These are phyloP conservation scores for Naganishia randhawae DNA, from an alignment of 768 basidiomycete species.

Conservation along the genomic window DNA sequence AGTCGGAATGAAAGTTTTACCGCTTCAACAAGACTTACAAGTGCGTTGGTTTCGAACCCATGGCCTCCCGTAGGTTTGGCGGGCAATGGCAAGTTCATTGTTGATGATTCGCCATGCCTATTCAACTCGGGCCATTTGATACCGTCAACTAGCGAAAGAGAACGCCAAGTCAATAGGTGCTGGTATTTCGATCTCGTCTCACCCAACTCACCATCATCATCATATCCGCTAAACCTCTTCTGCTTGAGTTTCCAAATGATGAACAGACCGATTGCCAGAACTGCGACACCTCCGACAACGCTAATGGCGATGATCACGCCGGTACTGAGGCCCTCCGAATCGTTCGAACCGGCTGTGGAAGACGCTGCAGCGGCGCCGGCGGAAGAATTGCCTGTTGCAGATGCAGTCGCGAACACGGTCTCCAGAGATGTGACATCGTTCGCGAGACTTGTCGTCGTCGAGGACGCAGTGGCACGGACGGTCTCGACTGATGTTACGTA, in stretches of 20 bases:
- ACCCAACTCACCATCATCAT: conserved; percentile 32
- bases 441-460: neutral
- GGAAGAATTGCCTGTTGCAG: conserved; percentile 31
- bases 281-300: conserved; percentile 44
- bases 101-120: conserved; percentile 44
- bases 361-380: conserved; percentile 22
- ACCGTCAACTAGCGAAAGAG: conserved; percentile 32
- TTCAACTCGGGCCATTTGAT: conserved; percentile 51
- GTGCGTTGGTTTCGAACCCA: conserved; percentile 47
- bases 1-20: neutral
- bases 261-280: conserved; percentile 39
- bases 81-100: conserved; percentile 45
- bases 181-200: neutral
- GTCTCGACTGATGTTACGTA: conserved; percentile 37
- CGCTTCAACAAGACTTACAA: conserved; percentile 33
- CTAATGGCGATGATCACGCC: conserved; percentile 46
- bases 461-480: neutral
- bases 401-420: conserved; percentile 31
- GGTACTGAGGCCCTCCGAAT: conserved; percentile 31
- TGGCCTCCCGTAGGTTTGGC: conserved; percentile 47
- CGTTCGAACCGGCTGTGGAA: conserved; percentile 4
- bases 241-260: conserved; percentile 46
- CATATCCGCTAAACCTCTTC: conserved; percentile 31
- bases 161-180: neutral
- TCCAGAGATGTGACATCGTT: conserved; percentile 21